Evolutionary conservation across 345 rosid genomes (phyloP), one percentile per base, ranked within the genome.

Genomic region (Camelina hispida): DNA sequence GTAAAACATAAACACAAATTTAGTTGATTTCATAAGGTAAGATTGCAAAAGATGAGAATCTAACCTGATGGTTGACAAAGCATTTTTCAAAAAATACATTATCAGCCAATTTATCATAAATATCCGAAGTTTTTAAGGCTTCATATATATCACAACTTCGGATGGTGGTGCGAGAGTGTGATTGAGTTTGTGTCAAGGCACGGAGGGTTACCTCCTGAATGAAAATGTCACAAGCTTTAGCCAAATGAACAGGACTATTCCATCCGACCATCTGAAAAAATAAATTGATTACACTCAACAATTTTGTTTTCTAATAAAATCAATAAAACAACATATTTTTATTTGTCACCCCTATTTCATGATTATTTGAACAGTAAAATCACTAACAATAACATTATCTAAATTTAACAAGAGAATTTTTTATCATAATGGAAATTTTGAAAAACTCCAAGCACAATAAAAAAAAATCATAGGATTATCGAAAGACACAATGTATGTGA

Each of bases 181-280:
- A 58, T 38, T 74, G 79, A 23, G 77, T 50, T 17, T 73, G 68
- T 22, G 55, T 71, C 86, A 84, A 85, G 1, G 77, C 65, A 2
- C 84, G 84, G 6, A 81, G 46, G 1, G 46, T 13, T 51, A 50
- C 11, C 18, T 66, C 59, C 20, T 34, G 30, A 7, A 85, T 81
- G 77, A 85, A 82, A 32, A 85, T 61, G 70, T 82, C 84, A 34
- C 78, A 66, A 1, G 85, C 85, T 65, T 85, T 82, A 42, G 81
- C 62, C 10, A 84, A 52, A 38, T 80, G 13, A 7, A 75, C 4
- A 4, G 78, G 81, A 42, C 84, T 40, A 7, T 78, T 81, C 38
- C 73, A 57, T n/a, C 80, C 75, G 23, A 84, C 56, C 83, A 75
- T 72, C 81, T 80, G 23, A 14, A 5, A 38, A 20, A 18, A 34